Evolutionary conservation across 1,284 basidiomycete genomes (phyloP), one percentile per base, ranked within the genome.

Genomic region (Rhodotorula glutinis): DNA sequence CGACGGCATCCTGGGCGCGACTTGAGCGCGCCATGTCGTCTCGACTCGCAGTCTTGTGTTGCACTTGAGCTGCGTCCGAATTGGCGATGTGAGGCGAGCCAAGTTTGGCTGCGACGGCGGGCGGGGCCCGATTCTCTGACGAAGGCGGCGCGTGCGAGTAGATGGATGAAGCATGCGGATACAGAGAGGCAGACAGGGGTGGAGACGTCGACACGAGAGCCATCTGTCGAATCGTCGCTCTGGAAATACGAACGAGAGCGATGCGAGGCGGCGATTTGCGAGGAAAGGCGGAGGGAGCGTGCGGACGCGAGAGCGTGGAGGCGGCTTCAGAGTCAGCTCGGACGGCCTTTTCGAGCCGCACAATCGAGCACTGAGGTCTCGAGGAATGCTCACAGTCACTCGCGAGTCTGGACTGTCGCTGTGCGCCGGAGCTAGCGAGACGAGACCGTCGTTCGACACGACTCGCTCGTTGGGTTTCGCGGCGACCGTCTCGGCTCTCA

Each of bases 161-260:
- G 53, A 67, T 33, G 3, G 53, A 43, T 5, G 30, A 8, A 3
- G 53, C 27, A 25, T 49, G 10, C n/a, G 62, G 56, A 56, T 57
- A 63, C 33, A 57, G 62, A 14, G 55, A 43, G 25, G 57, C 29
- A n/a, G 64, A 27, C 7, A 57, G 60, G 4, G 65, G 41, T 1
- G 56, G 57, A 11, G 62, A 63, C 10, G 53, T 43, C 30, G 66
- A 67, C 4, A 67, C 66, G n/a, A 67, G 57, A 23, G 66, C 66
- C 66, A 63, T 63, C 2, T n/a, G 13, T 14, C 23, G 46, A 47
- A 23, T 11, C 3, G 46, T 47, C 21, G 46, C 46, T 23, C 46
- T 25, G 13, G 10, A n/a, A n/a, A n/a, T 47, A 21, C 21, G 46
- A 19, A 23, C 21, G 46, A 10, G n/a, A 13, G 23, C 46, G 46